Base-by-base conservation (phyloP, 23 red algal genomes). In the Chondrus crispus region DNA sequence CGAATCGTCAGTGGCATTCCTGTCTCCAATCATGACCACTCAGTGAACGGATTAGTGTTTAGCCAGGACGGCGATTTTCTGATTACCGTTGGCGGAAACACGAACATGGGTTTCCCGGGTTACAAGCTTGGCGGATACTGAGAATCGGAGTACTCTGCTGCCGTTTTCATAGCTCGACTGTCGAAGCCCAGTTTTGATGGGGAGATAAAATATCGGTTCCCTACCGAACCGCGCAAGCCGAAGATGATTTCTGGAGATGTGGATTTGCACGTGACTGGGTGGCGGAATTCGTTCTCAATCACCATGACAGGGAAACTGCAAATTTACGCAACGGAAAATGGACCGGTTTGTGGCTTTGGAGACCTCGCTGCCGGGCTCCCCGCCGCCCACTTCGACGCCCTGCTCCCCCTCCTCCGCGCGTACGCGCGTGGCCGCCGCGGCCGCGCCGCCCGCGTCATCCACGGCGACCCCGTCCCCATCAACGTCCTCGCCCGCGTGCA, bases 1-100 rank as follows among this genome's bases (percentile, higher is more conserved):
- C 89, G 89, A 57, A 74, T 92, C 64, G 89, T 92, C 8, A 54
- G 52, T 53, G 89, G 89, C 47, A 44, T 92, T 40, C 89, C 89
- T 0, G 79, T 84, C 44, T 44, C 68, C 54, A 94, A 87, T 69
- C 91, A 94, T 80, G 82, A 94, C 57, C 91, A 88, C 20, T 44
- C 11, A 26, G 91, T 81, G 50, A 86, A 94, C 64, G 68, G 47
- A 20, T 6, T 94, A 30, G 68, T 87, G 4, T 94, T 86, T 52
- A 87, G 63, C 4, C 80, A 94, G 40, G 18, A 47, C 22, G 81
- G 91, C 4, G 82, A 94, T 40, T 49, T 94, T 49, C 49, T 94
- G 3, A 85, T 94, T 49, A 46, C 71, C 60, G 91, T 94, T 4
- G 91, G 91, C 69, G 82, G 82, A 26, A 58, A 68, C 41, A 94